These are phyloP conservation scores for Primulina eburnea DNA, from an alignment of 257 asterid species.

Conservation along the genomic window DNA sequence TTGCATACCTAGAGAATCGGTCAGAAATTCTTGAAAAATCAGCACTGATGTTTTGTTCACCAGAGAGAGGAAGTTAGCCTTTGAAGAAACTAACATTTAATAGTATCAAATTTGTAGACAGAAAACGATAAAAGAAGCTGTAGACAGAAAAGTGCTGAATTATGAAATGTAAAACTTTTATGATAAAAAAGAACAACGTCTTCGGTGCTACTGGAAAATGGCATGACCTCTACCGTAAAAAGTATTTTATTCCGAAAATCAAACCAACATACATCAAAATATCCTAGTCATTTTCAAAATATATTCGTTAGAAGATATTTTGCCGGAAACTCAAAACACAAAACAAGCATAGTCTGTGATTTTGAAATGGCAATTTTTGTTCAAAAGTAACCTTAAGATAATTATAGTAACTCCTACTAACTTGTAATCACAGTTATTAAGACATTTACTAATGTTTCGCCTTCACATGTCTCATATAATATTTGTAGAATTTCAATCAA, in stretches of 20 bases:
- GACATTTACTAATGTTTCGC: no score
- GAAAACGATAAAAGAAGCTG: not conserved
- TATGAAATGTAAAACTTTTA: no score
- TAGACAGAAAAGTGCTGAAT: not conserved
- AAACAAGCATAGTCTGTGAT: not conserved
- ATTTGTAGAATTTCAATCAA: not conserved
- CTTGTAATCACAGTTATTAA: not conserved
- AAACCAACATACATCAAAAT: not conserved
- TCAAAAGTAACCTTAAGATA: no score
- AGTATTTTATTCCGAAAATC: not conserved
- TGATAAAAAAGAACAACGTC: not conserved
- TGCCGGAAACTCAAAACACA: not conserved
- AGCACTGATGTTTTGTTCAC: not conserved
- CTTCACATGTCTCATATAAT: not conserved
- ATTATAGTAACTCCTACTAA: not conserved
- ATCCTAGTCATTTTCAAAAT: not conserved
- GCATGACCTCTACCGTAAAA: not conserved
- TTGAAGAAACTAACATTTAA: not conserved
- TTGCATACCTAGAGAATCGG: constrained; percentile 63
- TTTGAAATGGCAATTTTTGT: not conserved
- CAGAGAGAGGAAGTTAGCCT: not conserved
- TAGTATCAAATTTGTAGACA: not conserved
- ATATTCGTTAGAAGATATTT: no score
- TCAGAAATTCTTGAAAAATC: constrained; percentile 21
- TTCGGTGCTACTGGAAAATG: not conserved